Evolutionary conservation across 352 stramenopile species (phyloP), one percentile per base, ranked within the genome.

Genomic region (Phytophthora macrochlamydospora): DNA sequence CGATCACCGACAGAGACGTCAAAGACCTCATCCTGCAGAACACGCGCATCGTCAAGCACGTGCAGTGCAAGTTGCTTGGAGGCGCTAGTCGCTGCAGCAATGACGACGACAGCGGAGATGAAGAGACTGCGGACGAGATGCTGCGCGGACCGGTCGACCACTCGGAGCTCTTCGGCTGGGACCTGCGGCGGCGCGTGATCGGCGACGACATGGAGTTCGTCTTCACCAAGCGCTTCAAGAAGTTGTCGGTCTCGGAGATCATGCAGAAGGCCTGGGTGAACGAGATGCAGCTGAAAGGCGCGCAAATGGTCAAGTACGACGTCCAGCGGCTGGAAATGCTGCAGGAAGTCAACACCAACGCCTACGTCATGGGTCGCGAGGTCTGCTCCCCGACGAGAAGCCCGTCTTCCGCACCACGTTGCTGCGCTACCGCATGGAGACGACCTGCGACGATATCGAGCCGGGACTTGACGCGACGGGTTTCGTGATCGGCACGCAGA

Each of bases 401-500:
- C 51, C 63, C 9, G 74, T 85, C 24, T 87, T 87, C 59, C 78
- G 76, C 45, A 79, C 78, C 4, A 78, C 79, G 11, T 61, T 80
- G 45, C 42, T 87, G 51, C 76, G 71, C 3, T 87, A 79, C 46
- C 76, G 74, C 5, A 81, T 83, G 65, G 71, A 77, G 54, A 80
- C 65, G 35, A 73, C 57, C 0, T 57, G 52, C 11, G 51, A 69
- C 29, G 52, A 61, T 8, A 65, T 40, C 32, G 54, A 62, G 31
- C 37, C 2, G 18, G 14, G 14, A 11, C 29, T 54, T 24, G 45
- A 44, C 51, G 45, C 65, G 45, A 63, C 43, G 0, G 73, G 73
- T 28, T 85, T 81, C 49, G 62, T 87, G 8, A 77, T 85, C 52
- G 76, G 76, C 28, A 85, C 78, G 46, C 78, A 87, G 43, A 85